Evolutionary conservation across 2,329 filamentous ascomycete genomes (phyloP).

Genomic region (Trichoderma sp.): DNA sequence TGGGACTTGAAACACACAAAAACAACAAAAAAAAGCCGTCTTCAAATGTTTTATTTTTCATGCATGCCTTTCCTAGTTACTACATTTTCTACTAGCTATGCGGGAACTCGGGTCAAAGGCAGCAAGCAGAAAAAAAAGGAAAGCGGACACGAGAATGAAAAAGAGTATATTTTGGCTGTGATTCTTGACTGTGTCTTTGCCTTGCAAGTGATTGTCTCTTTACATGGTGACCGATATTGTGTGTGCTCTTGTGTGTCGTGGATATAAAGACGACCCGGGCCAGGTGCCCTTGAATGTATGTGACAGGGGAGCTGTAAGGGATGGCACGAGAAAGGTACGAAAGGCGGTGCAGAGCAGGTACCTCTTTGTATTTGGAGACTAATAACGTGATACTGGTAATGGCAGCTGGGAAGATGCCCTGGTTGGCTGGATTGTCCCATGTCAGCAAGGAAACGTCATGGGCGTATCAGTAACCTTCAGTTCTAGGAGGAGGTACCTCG

Average conservation of each 20-base stretch:
- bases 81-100: constrained; percentile 41
- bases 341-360: background rate
- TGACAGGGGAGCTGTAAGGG: background rate
- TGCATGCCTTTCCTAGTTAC: constrained; percentile 39
- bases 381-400: background rate
- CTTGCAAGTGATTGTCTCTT: background rate
- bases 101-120: constrained; percentile 39
- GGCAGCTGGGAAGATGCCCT: background rate
- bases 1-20: constrained; percentile 32
- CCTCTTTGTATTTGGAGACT: background rate
- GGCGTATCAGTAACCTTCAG: background rate
- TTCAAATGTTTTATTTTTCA: constrained; percentile 38
- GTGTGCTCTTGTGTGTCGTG: background rate
- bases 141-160: constrained; percentile 39
- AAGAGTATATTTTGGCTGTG: constrained; percentile 36
- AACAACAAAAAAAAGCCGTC: constrained; percentile 30
- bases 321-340: background rate
- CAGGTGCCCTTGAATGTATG: background rate
- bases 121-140: constrained; percentile 37
- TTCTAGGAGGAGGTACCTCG: background rate
- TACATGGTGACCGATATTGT: background rate
- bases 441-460: background rate
- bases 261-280: background rate
- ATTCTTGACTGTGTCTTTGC: background rate
- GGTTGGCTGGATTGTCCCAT: background rate